Evolutionary conservation across 106 monocot genomes (phyloP).

Genomic region (Dendrobium chrysotoxum): DNA sequence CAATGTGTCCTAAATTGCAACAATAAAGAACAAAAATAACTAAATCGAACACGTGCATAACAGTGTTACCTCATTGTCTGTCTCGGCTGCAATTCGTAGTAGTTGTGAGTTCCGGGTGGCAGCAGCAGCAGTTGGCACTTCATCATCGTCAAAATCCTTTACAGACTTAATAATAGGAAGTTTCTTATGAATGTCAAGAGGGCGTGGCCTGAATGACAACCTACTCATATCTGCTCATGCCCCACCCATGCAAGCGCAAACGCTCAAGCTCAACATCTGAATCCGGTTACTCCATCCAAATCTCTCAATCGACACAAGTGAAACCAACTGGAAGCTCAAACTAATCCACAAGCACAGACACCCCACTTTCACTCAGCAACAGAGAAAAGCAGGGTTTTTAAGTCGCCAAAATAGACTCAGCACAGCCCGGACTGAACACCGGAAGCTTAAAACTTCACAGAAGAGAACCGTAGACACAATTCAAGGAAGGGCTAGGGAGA

Average conservation of each 20-base stretch:
- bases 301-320: not conserved
- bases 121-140: constrained; percentile 31
- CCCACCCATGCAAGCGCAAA: constrained; percentile 13
- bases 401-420: not conserved
- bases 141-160: constrained; percentile 97
- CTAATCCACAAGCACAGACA: constrained; percentile 5
- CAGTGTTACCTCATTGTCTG: constrained; percentile 68
- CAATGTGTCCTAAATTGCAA: not conserved
- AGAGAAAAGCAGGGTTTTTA: not conserved
- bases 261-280: constrained; percentile 1
- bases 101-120: constrained; percentile 63
- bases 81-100: constrained; percentile 43
- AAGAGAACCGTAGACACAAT: not conserved
- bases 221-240: constrained; percentile 90
- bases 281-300: constrained; percentile 9
- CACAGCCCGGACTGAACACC: not conserved
- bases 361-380: constrained; percentile 7
- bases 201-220: constrained; percentile 90
- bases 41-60: not conserved
- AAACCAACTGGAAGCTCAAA: not conserved
- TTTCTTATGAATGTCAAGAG: constrained; percentile 98
- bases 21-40: not conserved
- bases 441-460: constrained; percentile 1
- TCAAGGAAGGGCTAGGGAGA: not conserved
- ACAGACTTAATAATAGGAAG: constrained; percentile 81